Percentiles rank a stretch among this genome's conserved stretches.
Evolutionary conservation across 306 rosid genomes (phyloP).

Genomic region (Delonix regia): DNA sequence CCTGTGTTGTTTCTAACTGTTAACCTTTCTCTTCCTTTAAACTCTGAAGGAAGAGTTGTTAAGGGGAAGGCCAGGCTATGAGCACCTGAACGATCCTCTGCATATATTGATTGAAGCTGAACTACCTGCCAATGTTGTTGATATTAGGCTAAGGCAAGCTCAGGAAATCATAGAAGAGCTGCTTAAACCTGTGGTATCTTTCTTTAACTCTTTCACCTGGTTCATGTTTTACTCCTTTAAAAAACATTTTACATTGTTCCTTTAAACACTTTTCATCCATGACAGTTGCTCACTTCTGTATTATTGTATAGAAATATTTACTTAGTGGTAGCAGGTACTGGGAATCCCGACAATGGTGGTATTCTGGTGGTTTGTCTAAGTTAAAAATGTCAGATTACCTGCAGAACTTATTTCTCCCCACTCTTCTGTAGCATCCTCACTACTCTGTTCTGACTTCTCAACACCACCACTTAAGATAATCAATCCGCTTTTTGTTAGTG

Average conservation of each 20-base stretch:
- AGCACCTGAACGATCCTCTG: conserved; percentile 90
- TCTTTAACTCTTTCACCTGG: conserved; percentile 17
- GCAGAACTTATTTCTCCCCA: background rate
- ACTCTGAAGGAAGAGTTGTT: conserved; percentile 73
- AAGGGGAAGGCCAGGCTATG: conserved; percentile 94
- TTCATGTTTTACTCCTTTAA: background rate
- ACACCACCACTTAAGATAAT: background rate
- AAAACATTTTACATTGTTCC: background rate
- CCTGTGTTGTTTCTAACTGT: conserved; percentile 18
- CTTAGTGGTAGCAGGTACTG: background rate
- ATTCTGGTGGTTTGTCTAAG: background rate
- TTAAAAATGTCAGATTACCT: conserved; percentile 9
- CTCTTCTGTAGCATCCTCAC: conserved; percentile 14
- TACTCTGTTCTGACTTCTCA: background rate
- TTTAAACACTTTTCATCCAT: background rate
- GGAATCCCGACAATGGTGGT: background rate
- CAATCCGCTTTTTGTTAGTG: background rate
- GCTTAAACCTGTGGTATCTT: conserved; percentile 85
- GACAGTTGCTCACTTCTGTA: background rate
- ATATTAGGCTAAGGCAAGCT: conserved; percentile 80
- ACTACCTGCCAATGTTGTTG: conserved; percentile 76
- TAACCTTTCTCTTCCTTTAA: conserved; percentile 28
- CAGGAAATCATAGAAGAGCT: conserved; percentile 89
- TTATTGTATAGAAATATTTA: background rate
- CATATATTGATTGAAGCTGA: conserved; percentile 94